Evolutionary conservation across 768 basidiomycete genomes (phyloP).

Genomic region (Tricholoma bakamatsutake): DNA sequence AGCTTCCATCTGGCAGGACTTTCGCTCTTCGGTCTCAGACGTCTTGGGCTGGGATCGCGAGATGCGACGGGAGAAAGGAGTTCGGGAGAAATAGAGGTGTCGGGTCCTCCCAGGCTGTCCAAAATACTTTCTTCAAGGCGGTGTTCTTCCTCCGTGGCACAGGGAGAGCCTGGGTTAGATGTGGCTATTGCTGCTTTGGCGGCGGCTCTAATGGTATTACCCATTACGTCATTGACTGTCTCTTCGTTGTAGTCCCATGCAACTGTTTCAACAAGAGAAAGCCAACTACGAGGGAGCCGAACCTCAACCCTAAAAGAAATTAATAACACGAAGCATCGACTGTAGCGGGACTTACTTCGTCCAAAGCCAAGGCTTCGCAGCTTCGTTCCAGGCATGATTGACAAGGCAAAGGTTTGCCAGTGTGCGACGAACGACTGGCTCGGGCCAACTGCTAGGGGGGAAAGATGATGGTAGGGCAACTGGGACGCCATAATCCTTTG

Average conservation of each 20-base stretch:
- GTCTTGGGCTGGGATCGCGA: slow-evolving; percentile 77
- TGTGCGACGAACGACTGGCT: slow-evolving; percentile 57
- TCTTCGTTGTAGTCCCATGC: slow-evolving; percentile 68
- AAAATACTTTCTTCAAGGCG: slow-evolving; percentile 58
- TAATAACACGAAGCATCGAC: too few relatives aligned
- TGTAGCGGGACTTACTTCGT: slow-evolving; percentile 39
- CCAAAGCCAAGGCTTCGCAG: slow-evolving; percentile 89
- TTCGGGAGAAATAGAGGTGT: slow-evolving; percentile 67
- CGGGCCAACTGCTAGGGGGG: slow-evolving; percentile 66
- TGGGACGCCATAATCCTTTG: slow-evolving; percentile 42
- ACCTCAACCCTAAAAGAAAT: slow-evolving; percentile 52
- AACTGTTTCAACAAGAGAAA: slow-evolving; percentile 74
- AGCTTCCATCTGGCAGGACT: slow-evolving; percentile 84
- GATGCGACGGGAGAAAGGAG: slow-evolving; percentile 75
- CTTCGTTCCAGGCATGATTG: slow-evolving; percentile 71
- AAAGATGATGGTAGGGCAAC: slow-evolving; percentile 67
- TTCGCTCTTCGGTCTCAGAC: slow-evolving; percentile 69
- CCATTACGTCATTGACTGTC: slow-evolving; percentile 59
- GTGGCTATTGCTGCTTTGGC: slow-evolving; percentile 56
- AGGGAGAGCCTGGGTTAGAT: slow-evolving; percentile 24
- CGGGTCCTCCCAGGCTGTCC: slow-evolving; percentile 53
- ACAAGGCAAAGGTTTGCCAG: slow-evolving; percentile 71
- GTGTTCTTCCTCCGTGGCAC: slow-evolving; percentile 36
- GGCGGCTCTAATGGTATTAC: slow-evolving; percentile 60
- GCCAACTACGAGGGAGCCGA: slow-evolving; percentile 79